Conservation (phyloP, 1,284 basidiomycete genomes). For the Macrocystidia cucumis region DNA sequence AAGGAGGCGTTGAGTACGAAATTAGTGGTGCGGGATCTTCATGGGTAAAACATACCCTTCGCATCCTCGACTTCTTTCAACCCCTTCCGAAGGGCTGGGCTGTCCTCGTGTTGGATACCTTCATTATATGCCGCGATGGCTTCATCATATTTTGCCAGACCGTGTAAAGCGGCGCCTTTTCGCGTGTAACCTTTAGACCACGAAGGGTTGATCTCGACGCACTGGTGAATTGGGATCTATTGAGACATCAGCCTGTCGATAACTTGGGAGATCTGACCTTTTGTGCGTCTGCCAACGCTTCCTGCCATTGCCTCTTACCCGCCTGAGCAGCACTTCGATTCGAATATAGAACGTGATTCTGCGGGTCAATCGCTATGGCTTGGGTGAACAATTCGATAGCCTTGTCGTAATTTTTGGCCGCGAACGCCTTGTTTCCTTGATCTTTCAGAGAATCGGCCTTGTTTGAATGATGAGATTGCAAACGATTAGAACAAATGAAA, state of each 20-base stretch:
- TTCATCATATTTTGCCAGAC: conserved; percentile 71
- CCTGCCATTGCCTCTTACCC: conserved; percentile 73
- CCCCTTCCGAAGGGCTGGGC: conserved; percentile 79
- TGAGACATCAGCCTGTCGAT: conserved; percentile 2
- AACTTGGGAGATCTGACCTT: conserved; percentile 42
- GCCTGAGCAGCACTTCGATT: conserved; percentile 89
- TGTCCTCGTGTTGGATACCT: conserved; percentile 79
- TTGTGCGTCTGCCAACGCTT: conserved; percentile 86
- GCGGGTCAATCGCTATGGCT: conserved; percentile 79
- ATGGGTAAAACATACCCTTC: conserved; percentile 40
- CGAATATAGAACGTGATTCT: conserved; percentile 87
- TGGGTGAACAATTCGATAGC: conserved; percentile 86
- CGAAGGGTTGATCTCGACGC: conserved; percentile 70
- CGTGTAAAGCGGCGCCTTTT: conserved; percentile 94
- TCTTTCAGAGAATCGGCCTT: conserved; percentile 74
- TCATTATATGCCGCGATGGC: conserved; percentile 78
- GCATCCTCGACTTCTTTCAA: conserved; percentile 82
- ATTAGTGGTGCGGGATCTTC: conserved; percentile 5
- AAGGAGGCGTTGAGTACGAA: conserved; percentile 7
- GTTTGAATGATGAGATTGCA: too few relatives aligned
- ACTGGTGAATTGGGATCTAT: conserved; percentile 28
- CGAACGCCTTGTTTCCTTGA: conserved; percentile 93
- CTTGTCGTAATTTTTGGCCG: conserved; percentile 86
- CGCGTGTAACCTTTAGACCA: conserved; percentile 93
- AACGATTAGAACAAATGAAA: too few relatives aligned